phyloP scores from a whole-genome alignment of 441 rosid genomes.

The Jatropha multifida region DNA sequence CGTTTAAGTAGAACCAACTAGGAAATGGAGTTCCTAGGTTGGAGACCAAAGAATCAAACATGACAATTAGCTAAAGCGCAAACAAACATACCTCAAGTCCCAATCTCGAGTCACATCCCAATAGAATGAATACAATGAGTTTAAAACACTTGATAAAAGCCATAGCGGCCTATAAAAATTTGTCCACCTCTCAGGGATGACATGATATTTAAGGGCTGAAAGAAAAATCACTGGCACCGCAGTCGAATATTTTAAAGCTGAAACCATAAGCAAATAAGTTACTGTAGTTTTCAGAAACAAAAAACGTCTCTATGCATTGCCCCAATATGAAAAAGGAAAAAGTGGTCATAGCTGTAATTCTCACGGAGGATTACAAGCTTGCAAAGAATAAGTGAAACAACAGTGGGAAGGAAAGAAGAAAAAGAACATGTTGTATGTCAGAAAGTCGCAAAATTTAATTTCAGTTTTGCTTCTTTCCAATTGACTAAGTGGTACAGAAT shows the following conservation, averaged over 20 bases:
- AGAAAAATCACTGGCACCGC: constrained; percentile 96
- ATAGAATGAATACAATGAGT: constrained; percentile 82
- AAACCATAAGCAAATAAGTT: constrained; percentile 34
- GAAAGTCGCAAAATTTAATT: too few relatives aligned
- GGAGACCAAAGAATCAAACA: not conserved
- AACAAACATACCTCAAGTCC: constrained; percentile 77
- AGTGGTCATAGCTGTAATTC: too few relatives aligned
- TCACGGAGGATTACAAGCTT: too few relatives aligned
- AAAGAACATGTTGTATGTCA: too few relatives aligned
- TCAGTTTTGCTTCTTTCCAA: too few relatives aligned
- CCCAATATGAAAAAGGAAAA: not conserved
- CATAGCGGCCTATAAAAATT: constrained; percentile 82
- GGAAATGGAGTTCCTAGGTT: not conserved
- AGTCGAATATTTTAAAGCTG: constrained; percentile 90
- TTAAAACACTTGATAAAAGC: constrained; percentile 81
- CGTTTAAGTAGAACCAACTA: not conserved
- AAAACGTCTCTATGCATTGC: not conserved
- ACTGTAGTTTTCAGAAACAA: constrained; percentile 19
- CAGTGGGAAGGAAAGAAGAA: too few relatives aligned
- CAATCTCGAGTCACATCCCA: constrained; percentile 96
- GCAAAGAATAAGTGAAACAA: too few relatives aligned
- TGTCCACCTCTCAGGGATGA: constrained; percentile 72
- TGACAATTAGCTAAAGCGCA: constrained; percentile 1
- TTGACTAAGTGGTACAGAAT: too few relatives aligned
- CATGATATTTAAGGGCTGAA: constrained; percentile 93